These are phyloP conservation scores for Leptographium wingfieldii DNA, from an alignment of 2,329 filamentous ascomycete genomes.

Conservation along the genomic window DNA sequence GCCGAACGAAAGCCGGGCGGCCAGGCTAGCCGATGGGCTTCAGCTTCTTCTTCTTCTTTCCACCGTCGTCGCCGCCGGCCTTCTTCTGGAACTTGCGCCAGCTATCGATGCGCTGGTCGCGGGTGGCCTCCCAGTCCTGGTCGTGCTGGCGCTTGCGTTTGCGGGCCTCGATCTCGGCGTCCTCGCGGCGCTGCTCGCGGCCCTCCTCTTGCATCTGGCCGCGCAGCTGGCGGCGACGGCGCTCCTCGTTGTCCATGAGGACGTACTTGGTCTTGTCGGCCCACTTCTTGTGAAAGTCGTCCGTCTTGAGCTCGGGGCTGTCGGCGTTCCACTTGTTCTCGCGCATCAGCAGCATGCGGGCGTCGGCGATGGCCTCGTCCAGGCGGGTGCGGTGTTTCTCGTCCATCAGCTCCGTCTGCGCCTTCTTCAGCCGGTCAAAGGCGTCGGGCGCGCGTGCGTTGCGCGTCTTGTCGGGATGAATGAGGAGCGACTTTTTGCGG, in stretches of 20 bases:
- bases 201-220: slow-evolving; percentile 96
- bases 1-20: too few species aligned
- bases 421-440: slow-evolving; percentile 93
- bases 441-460: slow-evolving; percentile 87
- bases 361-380: slow-evolving; percentile 92
- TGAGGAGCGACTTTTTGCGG: slow-evolving; percentile 95
- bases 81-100: slow-evolving; percentile 89
- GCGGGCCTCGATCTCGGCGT: slow-evolving; percentile 69
- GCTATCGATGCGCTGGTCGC: slow-evolving; percentile 82
- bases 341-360: slow-evolving; percentile 85
- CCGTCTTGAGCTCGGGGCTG: slow-evolving; percentile 72
- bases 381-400: slow-evolving; percentile 80
- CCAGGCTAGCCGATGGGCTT: slow-evolving; percentile 44
- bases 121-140: slow-evolving; percentile 85
- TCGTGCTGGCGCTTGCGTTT: slow-evolving; percentile 87
- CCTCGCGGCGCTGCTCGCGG: slow-evolving; percentile 70
- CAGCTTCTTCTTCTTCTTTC: slow-evolving; percentile 55
- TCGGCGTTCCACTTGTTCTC: slow-evolving; percentile 90
- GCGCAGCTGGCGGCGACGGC: slow-evolving; percentile 73
- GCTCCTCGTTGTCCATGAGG: slow-evolving; percentile 82
- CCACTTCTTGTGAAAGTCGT: slow-evolving; percentile 76
- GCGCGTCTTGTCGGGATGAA: slow-evolving; percentile 95
- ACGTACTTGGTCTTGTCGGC: slow-evolving; percentile 81
- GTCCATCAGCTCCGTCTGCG: slow-evolving; percentile 80
- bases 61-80: slow-evolving; percentile 21